phyloP scores from a whole-genome alignment of 1,284 basidiomycete species.

The Tilletia horrida region DNA sequence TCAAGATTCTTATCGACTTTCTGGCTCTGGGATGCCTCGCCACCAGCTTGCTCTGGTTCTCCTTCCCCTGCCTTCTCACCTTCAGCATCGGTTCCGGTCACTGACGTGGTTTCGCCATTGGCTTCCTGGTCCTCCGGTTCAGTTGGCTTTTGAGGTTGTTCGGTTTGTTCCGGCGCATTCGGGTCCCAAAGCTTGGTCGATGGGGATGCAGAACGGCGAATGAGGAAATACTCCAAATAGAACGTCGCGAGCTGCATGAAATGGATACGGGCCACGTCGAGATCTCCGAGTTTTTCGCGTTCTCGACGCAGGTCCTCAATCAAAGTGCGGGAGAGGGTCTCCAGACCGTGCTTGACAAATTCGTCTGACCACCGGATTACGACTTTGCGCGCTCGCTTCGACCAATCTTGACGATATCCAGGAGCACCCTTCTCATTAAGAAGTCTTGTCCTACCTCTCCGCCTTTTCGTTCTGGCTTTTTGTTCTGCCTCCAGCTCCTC shows the following conservation, averaged over 20 bases:
- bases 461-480: conserved; percentile 8
- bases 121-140: conserved; percentile 18
- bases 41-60: not conserved
- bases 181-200: conserved; percentile 15
- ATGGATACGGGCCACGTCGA: conserved; percentile 46
- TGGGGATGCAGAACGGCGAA: conserved; percentile 29
- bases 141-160: not conserved
- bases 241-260: conserved; percentile 47
- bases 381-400: conserved; percentile 31
- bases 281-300: conserved; percentile 49
- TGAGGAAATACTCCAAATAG: conserved; percentile 52
- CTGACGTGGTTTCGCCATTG: not conserved
- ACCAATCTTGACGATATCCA: conserved; percentile 40
- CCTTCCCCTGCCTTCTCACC: not conserved
- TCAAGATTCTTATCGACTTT: not conserved
- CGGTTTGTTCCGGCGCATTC: conserved; percentile 10
- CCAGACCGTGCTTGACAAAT: conserved; percentile 47
- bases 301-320: conserved; percentile 52
- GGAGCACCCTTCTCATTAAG: conserved; percentile 46
- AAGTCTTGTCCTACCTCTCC: conserved; percentile 28
- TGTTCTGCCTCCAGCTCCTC: conserved; percentile 42
- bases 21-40: not conserved
- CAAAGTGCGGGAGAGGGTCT: conserved; percentile 39
- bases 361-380: conserved; percentile 46
- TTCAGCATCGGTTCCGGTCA: too few species aligned